Base-by-base conservation (phyloP, 1,139 yeast species). In the Saccharomyces hybrid region DNA sequence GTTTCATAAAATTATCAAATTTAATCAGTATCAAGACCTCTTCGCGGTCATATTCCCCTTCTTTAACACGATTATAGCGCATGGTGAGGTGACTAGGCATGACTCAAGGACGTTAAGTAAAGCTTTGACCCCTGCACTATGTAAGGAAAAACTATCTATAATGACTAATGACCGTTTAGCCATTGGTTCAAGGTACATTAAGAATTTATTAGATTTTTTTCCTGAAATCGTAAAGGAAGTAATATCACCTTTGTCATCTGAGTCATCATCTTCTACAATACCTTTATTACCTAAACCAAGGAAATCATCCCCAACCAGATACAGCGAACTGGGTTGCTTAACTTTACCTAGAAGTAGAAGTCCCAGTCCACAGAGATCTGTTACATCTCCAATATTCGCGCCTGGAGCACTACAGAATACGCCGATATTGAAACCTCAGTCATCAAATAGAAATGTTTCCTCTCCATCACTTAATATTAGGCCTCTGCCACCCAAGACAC, bases 151-250 rank as follows among this genome's bases (percentile, higher is more conserved):
- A 48, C 67, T 78, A 2, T 77, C 79, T 31, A 70, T 72, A 28
- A 69, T 73, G 52, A 78, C 75, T 57, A 75, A 76, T 49, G 79
- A 78, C 56, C 71, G 74, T 54, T 64, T 81, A 19, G 71, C 76
- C n/a, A 73, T 81, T 19, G 78, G 82, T 1, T 75, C 75, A 49
- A 70, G 84, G 52, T 81, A 77, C 56, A 69, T 82, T 47, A 78
- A 74, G 56, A 81, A 80, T 58, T 59, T 80, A 3, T 60, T 82
- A 44, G 78, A 74, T 38, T 67, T 75, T 57, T 82, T 84, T 81
- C 64, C 62, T 23, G 59, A 54, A 2, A 62, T 70, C 19, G 53
- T 58, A 8, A 50, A 52, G 41, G 54, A 52, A 3, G 4, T 19
- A 42, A 28, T 13, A 14, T 29, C 34, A 4, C 11, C 38, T 16